Percentiles rank a stretch among this genome's conserved stretches.
Conservation (phyloP, 1,284 basidiomycete species). For the Blastosporella zonata region DNA sequence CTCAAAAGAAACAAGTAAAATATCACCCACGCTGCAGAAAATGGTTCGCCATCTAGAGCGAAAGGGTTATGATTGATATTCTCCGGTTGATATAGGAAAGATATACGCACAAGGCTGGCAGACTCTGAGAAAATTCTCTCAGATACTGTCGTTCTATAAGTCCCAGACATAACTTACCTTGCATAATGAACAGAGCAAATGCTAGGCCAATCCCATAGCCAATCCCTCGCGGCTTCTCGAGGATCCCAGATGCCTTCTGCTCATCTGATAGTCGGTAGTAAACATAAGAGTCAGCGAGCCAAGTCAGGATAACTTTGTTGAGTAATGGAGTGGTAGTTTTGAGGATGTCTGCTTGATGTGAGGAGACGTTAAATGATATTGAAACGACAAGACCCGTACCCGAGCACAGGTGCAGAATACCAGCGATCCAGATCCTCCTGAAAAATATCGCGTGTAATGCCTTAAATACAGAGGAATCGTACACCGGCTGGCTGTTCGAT, state of each 20-base stretch:
- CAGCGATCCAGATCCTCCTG: constrained; percentile 51
- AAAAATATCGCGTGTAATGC: constrained; percentile 59
- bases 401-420: constrained; percentile 50
- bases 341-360: constrained; percentile 43
- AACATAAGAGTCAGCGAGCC: constrained; percentile 54
- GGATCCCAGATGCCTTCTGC: constrained; percentile 32
- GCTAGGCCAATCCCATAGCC: constrained; percentile 57
- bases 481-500: constrained; percentile 26
- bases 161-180: constrained; percentile 37
- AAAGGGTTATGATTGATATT: not conserved
- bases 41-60: constrained; percentile 45
- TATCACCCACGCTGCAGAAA: constrained; percentile 44
- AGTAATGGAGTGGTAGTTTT: constrained; percentile 62
- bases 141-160: not conserved
- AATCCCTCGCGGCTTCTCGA: constrained; percentile 43
- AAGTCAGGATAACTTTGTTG: constrained; percentile 60
- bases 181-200: constrained; percentile 68
- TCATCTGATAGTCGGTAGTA: constrained; percentile 39
- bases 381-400: constrained; percentile 35
- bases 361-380: not conserved
- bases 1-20: not conserved
- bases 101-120: constrained; percentile 44
- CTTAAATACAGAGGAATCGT: constrained; percentile 57
- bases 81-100: not conserved
- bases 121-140: constrained; percentile 32